phyloP scores from a whole-genome alignment of 371 early-diverging fungal genomes.

The Rhizopus stolonifer region DNA sequence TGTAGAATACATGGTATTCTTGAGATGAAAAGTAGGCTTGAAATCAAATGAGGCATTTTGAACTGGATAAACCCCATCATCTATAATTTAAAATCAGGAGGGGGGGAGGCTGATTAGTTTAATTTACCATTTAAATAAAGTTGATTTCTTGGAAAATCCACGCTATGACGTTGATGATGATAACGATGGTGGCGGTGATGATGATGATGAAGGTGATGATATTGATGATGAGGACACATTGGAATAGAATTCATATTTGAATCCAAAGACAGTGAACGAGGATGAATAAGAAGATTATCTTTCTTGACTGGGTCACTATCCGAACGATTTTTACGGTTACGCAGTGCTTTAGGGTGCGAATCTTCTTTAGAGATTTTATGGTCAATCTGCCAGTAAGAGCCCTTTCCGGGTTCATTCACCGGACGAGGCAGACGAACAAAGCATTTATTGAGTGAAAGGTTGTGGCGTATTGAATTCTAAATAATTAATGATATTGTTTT shows the following conservation, averaged over 20 bases:
- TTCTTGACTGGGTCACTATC: constrained; percentile 23
- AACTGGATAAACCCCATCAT: neutral
- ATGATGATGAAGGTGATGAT: neutral
- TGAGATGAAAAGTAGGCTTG: too few relatives aligned
- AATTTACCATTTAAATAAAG: neutral
- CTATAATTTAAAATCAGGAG: neutral
- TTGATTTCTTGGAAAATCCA: neutral
- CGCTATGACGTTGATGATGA: neutral
- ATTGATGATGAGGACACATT: neutral
- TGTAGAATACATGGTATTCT: too few relatives aligned
- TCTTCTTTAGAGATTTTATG: constrained; percentile 29
- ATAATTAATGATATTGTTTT: too few relatives aligned
- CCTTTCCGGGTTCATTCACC: constrained; percentile 91
- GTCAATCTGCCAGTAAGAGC: constrained; percentile 91
- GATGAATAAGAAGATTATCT: too few relatives aligned
- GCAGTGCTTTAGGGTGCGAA: constrained; percentile 17
- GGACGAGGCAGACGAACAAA: constrained; percentile 90
- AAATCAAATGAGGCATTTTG: too few relatives aligned
- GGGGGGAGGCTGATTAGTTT: too few relatives aligned
- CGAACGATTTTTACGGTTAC: constrained; percentile 22
- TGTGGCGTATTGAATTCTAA: constrained; percentile 96
- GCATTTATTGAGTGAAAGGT: constrained; percentile 90
- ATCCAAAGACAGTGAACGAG: constrained; percentile 21
- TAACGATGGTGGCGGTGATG: neutral
- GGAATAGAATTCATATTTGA: constrained; percentile 16